A percentile compares a stretch with the other conserved stretches of the same genome.
Conservation (phyloP, 2,329 filamentous ascomycete species). For the Exophiala oligosperma region DNA sequence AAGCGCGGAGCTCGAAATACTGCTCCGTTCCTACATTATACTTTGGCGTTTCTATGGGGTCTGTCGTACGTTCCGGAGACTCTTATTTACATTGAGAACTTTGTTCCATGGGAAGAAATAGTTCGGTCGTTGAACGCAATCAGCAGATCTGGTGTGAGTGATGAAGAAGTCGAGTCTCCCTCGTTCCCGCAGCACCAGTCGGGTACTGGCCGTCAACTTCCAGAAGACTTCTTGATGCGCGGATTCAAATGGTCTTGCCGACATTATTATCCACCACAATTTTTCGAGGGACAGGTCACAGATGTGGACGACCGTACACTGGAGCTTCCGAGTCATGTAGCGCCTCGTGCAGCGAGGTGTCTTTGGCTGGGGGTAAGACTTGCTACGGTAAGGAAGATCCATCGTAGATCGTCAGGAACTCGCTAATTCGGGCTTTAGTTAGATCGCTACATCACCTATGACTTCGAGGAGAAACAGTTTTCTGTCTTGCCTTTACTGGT, state of each 20-base stretch:
- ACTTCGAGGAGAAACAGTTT: slow-evolving; percentile 8
- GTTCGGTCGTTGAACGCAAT: slow-evolving; percentile 56
- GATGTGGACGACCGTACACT: slow-evolving; percentile 58
- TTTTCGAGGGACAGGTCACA: slow-evolving; percentile 50
- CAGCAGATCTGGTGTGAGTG: slow-evolving; percentile 39
- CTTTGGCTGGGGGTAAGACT: slow-evolving; percentile 50
- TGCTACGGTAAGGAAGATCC: slow-evolving; percentile 38
- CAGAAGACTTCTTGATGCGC: slow-evolving; percentile 60
- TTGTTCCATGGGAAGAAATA: slow-evolving; percentile 54
- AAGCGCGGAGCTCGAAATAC: slow-evolving; percentile 53
- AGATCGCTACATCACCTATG: slow-evolving; percentile 43
- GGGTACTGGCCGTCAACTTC: slow-evolving; percentile 48
- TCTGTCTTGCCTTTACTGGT: no score
- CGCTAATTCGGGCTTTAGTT: slow-evolving; percentile 21
- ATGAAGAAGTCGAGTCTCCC: slow-evolving; percentile 37
- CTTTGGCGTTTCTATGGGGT: slow-evolving; percentile 54
- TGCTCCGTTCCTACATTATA: slow-evolving; percentile 56
- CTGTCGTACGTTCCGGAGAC: slow-evolving; percentile 39
- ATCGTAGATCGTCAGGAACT: neutral
- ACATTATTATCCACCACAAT: slow-evolving; percentile 49
- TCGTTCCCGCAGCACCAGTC: slow-evolving; percentile 46
- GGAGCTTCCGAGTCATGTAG: slow-evolving; percentile 50
- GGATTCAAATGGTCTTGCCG: slow-evolving; percentile 54
- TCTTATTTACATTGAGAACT: slow-evolving; percentile 41
- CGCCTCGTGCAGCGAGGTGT: slow-evolving; percentile 51